Evolutionary conservation across 1,139 yeast genomes (phyloP), one percentile per base, ranked within the genome.

Genomic region (Yamadazyma epiphylla): DNA sequence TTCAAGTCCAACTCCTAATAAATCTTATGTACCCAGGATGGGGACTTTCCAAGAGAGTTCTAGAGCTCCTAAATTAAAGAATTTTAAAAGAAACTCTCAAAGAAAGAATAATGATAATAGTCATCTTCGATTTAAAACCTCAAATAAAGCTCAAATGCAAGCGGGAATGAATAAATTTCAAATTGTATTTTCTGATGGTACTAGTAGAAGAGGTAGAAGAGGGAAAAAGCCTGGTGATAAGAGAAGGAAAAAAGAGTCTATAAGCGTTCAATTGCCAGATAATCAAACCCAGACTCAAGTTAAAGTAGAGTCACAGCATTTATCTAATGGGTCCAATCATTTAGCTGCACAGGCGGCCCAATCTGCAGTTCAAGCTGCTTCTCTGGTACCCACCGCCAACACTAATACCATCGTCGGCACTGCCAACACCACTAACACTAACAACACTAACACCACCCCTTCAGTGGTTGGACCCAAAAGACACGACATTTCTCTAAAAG

Each of bases 91-190:
- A 17, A 10, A 10, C 10, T 7, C 10, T 7, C 7, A 17, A 10
- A 7, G 20, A 7, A 7, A 7, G 10, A 17, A 17, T 10, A 10
- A 17, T 17, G 20, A 10, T 17, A 7, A 7, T 17, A 10, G 10
- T 17, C 7, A 17, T 10, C 7, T 32, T 27, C 33, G 48, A 27
- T 47, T 45, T 31, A 46, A 42, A 26, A 28, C 42, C 11, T 33
- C 45, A 5, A 51, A 49, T 25, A 56, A 52, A 40, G 55, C 63
- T 1, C 55, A 59, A 34, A 63, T 62, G 69, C 68, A 61, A 48
- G 64, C 64, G 4, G 72, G 72, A 7, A 64, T 66, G 64, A 65
- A 62, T 43, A 68, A 69, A 48, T 73, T 73, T 45, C 79, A 73
- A 47, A 73, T 73, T 36, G 73, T 73, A 1, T 64, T 73, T 33